These are phyloP conservation scores for Exophiala mesophila DNA, from an alignment of 2,329 filamentous ascomycete species.

Conservation along the genomic window DNA sequence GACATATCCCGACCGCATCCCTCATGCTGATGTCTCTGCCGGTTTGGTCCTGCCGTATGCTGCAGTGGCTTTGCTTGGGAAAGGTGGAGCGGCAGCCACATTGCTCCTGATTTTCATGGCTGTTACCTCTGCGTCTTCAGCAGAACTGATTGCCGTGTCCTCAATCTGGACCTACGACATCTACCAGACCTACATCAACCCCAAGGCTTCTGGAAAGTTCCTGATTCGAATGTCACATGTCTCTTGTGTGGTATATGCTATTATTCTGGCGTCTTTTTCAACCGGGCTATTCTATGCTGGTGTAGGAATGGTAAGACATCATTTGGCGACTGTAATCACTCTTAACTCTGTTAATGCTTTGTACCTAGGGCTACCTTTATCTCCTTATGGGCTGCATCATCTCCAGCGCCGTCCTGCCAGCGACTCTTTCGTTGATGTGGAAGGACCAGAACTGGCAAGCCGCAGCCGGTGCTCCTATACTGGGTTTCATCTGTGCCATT, in stretches of 20 bases:
- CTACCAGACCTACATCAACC: slow-evolving; percentile 83
- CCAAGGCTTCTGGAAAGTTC: slow-evolving; percentile 65
- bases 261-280: slow-evolving; percentile 72
- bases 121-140: slow-evolving; percentile 76
- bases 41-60: slow-evolving; percentile 82
- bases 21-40: slow-evolving; percentile 67
- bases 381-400: slow-evolving; percentile 91
- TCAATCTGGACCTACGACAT: slow-evolving; percentile 86
- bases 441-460: slow-evolving; percentile 71
- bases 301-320: slow-evolving; percentile 65
- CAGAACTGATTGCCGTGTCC: slow-evolving; percentile 80
- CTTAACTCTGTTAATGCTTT: no score
- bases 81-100: slow-evolving; percentile 72
- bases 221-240: slow-evolving; percentile 77
- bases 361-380: slow-evolving; percentile 65
- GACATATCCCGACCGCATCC: slow-evolving; percentile 62
- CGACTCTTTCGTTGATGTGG: slow-evolving; percentile 76
- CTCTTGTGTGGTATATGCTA: slow-evolving; percentile 67
- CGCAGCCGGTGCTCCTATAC: slow-evolving; percentile 62
- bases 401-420: slow-evolving; percentile 76
- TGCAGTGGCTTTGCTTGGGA: slow-evolving; percentile 75
- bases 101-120: slow-evolving; percentile 85
- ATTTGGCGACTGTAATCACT: not conserved
- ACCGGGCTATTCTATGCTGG: slow-evolving; percentile 69
- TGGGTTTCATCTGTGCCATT: slow-evolving; percentile 64